phyloP scores from a whole-genome alignment of 1,139 yeast species.

The Meyerozyma sp. region DNA sequence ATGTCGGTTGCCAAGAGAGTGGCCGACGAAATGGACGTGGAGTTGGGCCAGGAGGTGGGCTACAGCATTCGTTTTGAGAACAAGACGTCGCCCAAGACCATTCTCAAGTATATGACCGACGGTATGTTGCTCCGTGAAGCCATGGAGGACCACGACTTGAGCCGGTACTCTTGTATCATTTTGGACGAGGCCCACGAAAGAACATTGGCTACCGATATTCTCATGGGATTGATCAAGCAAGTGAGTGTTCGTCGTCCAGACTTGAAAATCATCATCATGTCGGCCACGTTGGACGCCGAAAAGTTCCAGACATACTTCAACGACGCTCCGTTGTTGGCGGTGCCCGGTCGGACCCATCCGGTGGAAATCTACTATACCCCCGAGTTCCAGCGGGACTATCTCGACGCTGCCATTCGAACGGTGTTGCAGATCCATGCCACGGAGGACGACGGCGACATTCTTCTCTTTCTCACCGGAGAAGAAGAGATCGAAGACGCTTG shows the following conservation, averaged over 20 bases:
- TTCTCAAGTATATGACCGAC: slow-evolving; percentile 95
- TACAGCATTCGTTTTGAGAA: slow-evolving; percentile 92
- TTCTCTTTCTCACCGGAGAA: slow-evolving; percentile 90
- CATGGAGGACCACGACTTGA: slow-evolving; percentile 87
- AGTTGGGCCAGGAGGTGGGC: slow-evolving; percentile 89
- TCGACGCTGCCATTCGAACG: slow-evolving; percentile 91
- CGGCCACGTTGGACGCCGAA: slow-evolving; percentile 96
- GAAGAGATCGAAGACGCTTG: slow-evolving; percentile 98
- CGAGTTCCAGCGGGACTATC: slow-evolving; percentile 89
- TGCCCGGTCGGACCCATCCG: slow-evolving; percentile 97
- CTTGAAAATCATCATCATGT: slow-evolving; percentile 88
- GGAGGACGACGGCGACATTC: slow-evolving; percentile 88
- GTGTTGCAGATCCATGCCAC: slow-evolving; percentile 96
- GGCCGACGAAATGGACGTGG: slow-evolving; percentile 93
- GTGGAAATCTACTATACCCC: slow-evolving; percentile 97
- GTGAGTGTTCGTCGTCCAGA: slow-evolving; percentile 78
- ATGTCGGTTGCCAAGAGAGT: slow-evolving; percentile 97
- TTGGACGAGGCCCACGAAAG: slow-evolving; percentile 98
- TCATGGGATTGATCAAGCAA: slow-evolving; percentile 91
- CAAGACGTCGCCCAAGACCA: slow-evolving; percentile 71
- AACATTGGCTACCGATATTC: slow-evolving; percentile 91
- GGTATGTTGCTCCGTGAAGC: slow-evolving; percentile 98
- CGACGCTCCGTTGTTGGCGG: slow-evolving; percentile 90
- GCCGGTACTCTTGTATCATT: slow-evolving; percentile 81
- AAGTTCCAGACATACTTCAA: slow-evolving; percentile 88